A percentile compares a stretch with the other conserved stretches of the same genome.
phyloP scores from a whole-genome alignment of 2,329 filamentous ascomycete genomes.

The Fusarium acutatum region DNA sequence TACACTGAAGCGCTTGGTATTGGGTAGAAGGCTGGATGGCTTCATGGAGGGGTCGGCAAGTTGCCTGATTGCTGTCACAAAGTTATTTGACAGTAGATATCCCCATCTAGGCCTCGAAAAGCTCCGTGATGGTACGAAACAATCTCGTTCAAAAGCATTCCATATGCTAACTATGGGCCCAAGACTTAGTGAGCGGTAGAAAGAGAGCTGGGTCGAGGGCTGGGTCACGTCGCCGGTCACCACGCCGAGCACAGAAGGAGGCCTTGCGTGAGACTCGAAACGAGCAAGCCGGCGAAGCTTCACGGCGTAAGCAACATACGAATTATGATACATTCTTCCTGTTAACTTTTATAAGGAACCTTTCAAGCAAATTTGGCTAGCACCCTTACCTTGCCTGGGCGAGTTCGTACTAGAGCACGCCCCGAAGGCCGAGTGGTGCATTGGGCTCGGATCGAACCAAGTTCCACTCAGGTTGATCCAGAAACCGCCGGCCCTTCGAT shows the following conservation, averaged over 20 bases:
- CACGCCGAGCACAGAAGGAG: conserved; percentile 1
- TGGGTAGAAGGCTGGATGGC: conserved; percentile 21
- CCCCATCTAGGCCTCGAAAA: conserved; percentile 11
- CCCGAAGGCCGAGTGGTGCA: not conserved
- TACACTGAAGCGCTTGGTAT: conserved; percentile 22
- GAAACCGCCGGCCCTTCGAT: not conserved
- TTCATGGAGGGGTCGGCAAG: conserved; percentile 18
- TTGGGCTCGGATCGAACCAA: not conserved
- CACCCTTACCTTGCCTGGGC: conserved; percentile 1
- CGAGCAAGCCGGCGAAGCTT: not conserved
- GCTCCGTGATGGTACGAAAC: conserved; percentile 21
- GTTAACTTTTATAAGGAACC: not conserved
- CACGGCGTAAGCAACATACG: not conserved
- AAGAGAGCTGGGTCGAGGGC: not conserved
- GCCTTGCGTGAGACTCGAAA: not conserved
- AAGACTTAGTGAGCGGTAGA: not conserved
- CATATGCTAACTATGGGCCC: not conserved
- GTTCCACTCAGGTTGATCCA: not conserved
- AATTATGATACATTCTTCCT: not conserved
- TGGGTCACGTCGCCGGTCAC: not conserved
- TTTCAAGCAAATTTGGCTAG: not conserved
- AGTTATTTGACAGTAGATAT: conserved; percentile 36
- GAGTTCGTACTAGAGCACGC: not conserved
- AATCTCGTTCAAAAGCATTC: not conserved
- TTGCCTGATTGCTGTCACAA: conserved; percentile 12